Percentiles rank a stretch among this genome's conserved stretches.
These are phyloP conservation scores for Phytophthora capsici DNA, from an alignment of 352 stramenopile genomes.

Conservation along the genomic window DNA sequence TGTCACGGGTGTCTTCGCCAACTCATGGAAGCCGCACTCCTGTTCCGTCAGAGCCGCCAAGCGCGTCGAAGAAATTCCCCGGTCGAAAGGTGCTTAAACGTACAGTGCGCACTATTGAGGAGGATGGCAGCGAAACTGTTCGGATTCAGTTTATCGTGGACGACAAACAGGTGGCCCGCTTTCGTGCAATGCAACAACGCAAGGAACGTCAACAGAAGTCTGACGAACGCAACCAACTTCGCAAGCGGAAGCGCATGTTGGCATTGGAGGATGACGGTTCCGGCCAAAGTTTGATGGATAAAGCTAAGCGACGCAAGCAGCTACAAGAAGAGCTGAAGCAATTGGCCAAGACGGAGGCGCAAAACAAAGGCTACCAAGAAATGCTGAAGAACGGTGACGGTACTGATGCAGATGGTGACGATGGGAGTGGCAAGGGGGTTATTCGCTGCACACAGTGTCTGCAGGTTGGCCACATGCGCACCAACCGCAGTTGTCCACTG, in stretches of 20 bases:
- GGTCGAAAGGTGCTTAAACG: conserved; percentile 78
- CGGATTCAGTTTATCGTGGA: conserved; percentile 85
- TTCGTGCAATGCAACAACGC: conserved; percentile 76
- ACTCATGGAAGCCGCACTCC: conserved; percentile 53
- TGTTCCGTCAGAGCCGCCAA: conserved; percentile 37
- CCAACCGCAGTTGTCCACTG: conserved; percentile 81
- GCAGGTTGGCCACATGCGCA: conserved; percentile 84
- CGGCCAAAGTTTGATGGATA: conserved; percentile 64
- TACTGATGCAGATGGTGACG: conserved; percentile 32
- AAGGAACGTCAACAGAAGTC: conserved; percentile 76
- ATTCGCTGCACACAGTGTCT: conserved; percentile 87
- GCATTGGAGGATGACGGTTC: conserved; percentile 66
- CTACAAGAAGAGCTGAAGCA: conserved; percentile 89
- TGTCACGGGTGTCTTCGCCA: conserved; percentile 73
- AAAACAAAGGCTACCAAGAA: conserved; percentile 86
- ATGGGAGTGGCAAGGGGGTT: conserved; percentile 55
- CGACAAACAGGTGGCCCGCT: conserved; percentile 70
- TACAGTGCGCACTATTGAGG: conserved; percentile 77
- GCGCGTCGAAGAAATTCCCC: conserved; percentile 42
- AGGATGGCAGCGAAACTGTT: conserved; percentile 79
- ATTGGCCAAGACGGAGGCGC: conserved; percentile 78
- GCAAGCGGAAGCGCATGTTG: conserved; percentile 82
- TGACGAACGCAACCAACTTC: conserved; percentile 76
- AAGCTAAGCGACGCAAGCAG: conserved; percentile 83
- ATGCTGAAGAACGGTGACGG: conserved; percentile 82